Evolutionary conservation across 1,284 basidiomycete species (phyloP).

Genomic region (Ustilago nuda): DNA sequence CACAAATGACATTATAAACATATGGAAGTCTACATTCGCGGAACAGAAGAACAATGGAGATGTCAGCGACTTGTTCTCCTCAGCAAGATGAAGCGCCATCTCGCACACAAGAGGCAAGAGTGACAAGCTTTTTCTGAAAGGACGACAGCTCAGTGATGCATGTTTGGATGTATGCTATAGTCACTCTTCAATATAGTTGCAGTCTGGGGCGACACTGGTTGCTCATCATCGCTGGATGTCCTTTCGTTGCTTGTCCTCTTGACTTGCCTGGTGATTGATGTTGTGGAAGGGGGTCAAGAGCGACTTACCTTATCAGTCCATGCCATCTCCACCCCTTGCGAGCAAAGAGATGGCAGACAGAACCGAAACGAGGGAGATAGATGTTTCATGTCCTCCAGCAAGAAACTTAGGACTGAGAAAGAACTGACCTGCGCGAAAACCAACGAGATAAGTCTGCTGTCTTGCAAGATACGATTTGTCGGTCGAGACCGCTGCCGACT

Average conservation of each 20-base stretch:
- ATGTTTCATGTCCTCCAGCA: neutral
- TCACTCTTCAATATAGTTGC: slow-evolving; percentile 58
- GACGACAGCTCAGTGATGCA: slow-evolving; percentile 58
- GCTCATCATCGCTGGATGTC: slow-evolving; percentile 50
- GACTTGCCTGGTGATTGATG: slow-evolving; percentile 4
- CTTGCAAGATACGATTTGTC: slow-evolving; percentile 22
- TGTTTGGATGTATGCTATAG: slow-evolving; percentile 58
- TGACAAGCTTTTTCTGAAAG: slow-evolving; percentile 5
- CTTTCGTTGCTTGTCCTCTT: slow-evolving; percentile 6
- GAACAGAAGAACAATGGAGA: neutral
- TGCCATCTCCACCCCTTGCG: slow-evolving; percentile 13
- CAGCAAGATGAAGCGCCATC: neutral
- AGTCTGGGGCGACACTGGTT: slow-evolving; percentile 60
- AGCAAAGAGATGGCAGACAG: slow-evolving; percentile 16
- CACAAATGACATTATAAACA: neutral
- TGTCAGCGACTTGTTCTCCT: slow-evolving; percentile 6
- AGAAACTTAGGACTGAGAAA: neutral
- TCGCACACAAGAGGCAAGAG: neutral
- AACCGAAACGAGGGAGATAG: neutral
- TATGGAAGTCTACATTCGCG: neutral
- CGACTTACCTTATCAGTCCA: slow-evolving; percentile 17
- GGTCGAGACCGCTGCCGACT: slow-evolving; percentile 56
- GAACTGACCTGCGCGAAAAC: slow-evolving; percentile 17
- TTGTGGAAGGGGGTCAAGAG: neutral
- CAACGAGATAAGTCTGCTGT: no score